These are phyloP conservation scores for Rhizopogon roseolus DNA, from an alignment of 768 basidiomycete genomes.

Conservation along the genomic window DNA sequence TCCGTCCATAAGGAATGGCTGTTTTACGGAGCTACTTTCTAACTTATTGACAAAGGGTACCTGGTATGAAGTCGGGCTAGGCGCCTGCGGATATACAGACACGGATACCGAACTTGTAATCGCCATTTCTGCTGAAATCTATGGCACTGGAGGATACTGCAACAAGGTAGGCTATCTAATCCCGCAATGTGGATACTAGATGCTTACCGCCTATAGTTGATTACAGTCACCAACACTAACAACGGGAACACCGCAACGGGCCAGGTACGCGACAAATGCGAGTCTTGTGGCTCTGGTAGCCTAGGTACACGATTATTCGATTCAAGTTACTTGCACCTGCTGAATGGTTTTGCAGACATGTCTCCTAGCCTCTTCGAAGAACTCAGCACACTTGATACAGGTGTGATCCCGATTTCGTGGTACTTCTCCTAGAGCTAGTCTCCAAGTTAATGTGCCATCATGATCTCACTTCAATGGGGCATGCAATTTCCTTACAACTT, in stretches of 20 bases:
- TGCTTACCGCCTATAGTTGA: slow-evolving; percentile 36
- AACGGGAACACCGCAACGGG: slow-evolving; percentile 48
- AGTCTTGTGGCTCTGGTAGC: slow-evolving; percentile 43
- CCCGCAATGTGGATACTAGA: not conserved
- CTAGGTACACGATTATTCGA: slow-evolving; percentile 43
- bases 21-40: not conserved
- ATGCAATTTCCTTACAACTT: no score
- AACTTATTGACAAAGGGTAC: slow-evolving; percentile 47
- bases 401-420: slow-evolving; percentile 38
- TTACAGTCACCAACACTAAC: slow-evolving; percentile 55
- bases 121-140: slow-evolving; percentile 55
- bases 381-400: slow-evolving; percentile 41
- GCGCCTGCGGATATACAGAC: slow-evolving; percentile 60
- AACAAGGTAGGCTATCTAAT: slow-evolving; percentile 40
- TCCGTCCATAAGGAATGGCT: not conserved
- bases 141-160: slow-evolving; percentile 52
- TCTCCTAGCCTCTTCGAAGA: slow-evolving; percentile 55
- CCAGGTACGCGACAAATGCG: slow-evolving; percentile 53
- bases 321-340: not conserved
- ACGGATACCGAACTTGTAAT: slow-evolving; percentile 49
- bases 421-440: no score
- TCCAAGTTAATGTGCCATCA: no score
- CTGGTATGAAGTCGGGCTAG: slow-evolving; percentile 54
- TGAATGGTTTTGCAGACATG: slow-evolving; percentile 46
- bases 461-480: no score